Base-by-base conservation (phyloP, 176 grass and related monocot genomes). In the Aegilops sharonensis region DNA sequence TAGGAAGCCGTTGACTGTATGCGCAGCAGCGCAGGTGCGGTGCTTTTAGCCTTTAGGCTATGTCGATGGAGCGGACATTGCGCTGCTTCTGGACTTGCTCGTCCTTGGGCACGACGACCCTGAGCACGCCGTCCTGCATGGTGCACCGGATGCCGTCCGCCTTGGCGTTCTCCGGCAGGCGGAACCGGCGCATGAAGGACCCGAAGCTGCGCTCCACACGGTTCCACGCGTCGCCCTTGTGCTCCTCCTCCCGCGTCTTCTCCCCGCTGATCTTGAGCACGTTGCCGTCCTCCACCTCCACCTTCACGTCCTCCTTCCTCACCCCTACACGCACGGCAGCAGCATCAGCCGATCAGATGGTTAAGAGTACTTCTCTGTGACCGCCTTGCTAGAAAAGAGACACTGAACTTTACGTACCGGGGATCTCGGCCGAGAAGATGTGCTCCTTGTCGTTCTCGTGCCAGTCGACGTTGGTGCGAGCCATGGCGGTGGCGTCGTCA, bases 211-310 rank as follows among this genome's bases (percentile, higher is more conserved):
- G 78, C 89, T 88, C 89, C 37, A 88, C 29, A 9, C 76, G 85
- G 75, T 88, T 82, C 89, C 89, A 91, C 0, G 75, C 61, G 76
- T 77, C 68, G 4, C 40, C 85, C 72, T 87, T 84, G 72, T 80
- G 21, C 43, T 91, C 68, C 47, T 91, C 85, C 85, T 88, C 90
- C 76, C 75, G 48, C 15, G 72, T 59, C 40, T 78, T 83, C 82
- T 88, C 43, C 34, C 90, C 86, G 48, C 86, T 91, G 65, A 91
- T 91, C 86, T 43, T 67, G 43, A 91, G 81, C 86, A 91, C 77
- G 45, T 82, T 85, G 50, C 79, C 79, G 77, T 91, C 85, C 65
- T 85, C 81, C 30, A 91, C 89, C 65, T 91, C 89, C 79, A 90
- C 84, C 84, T 90, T 87, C 72, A 87, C 80, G 31, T 88, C 85